Evolutionary conservation across 1,284 basidiomycete genomes (phyloP), one percentile per base, ranked within the genome.

Genomic region (Leccinum griseonigrum): DNA sequence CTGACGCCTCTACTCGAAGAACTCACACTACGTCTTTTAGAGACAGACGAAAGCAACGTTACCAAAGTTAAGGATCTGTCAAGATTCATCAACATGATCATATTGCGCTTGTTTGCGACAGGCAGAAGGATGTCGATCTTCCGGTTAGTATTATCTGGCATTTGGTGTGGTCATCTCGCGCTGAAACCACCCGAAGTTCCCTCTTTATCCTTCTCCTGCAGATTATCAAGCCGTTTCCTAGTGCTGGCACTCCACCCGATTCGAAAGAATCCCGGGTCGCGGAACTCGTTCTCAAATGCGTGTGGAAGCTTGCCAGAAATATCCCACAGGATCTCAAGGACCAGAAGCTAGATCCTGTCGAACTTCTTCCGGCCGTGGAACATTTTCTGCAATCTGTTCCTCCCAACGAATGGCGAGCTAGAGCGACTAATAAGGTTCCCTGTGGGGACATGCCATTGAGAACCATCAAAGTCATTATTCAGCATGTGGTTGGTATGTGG

Each of bases 11-110:
- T 98, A 18, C 78, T 97, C 57, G 92, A 94, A 69, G 94, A 96
- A 74, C 78, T 99, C 63, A 96, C 95, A 0, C 78, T 94, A 60
- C 88, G 96, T 28, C 82, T 99, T 40, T 83, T 97, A 50, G 92
- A 97, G 72, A 95, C 95, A 51, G 95, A 97, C 69, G 94, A 95
- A 68, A 92, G 87, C 65, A 75, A 77, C 22, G 80, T 89, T 58
- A 84, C 82, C 71, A 86, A 91, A 68, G 83, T 94, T 61, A 92
- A 95, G 75, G 91, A 97, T 75, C 74, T 97, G 67, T 95, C 95
- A 22, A 88, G 94, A 62, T 98, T 97, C 76, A 94, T 99, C 77
- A 99, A 99, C 77, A 97, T 98, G 89, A 96, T 99, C 62, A 92
- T 99, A 62, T 82, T 99, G 59, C 88, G 96, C 32, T 77, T 97